Evolutionary conservation across 192 early-diverging fungal species (phyloP).

Genomic region (Entrophospora sp.): DNA sequence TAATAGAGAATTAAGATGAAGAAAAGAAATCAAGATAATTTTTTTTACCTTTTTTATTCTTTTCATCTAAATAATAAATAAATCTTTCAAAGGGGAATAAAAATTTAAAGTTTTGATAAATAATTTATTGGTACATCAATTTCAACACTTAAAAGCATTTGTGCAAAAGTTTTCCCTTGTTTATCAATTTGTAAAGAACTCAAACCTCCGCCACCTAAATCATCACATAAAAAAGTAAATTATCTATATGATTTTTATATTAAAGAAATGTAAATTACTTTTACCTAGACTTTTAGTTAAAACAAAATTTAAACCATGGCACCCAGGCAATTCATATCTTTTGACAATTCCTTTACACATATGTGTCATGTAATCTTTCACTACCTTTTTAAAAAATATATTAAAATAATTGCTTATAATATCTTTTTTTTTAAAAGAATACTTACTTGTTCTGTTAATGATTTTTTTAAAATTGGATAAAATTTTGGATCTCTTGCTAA

Average conservation of each 20-base stretch:
- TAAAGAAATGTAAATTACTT: slow-evolving; percentile 8
- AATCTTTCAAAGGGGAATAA: too few relatives aligned
- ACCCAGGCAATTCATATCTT: slow-evolving; percentile 50
- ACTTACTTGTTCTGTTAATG: slow-evolving; percentile 36
- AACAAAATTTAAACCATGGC: slow-evolving; percentile 53
- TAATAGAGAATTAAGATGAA: too few relatives aligned
- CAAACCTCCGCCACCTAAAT: slow-evolving; percentile 48
- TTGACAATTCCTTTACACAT: slow-evolving; percentile 50
- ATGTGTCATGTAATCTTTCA: slow-evolving; percentile 48
- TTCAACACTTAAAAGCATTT: slow-evolving; percentile 46
- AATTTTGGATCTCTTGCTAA: slow-evolving; percentile 50
- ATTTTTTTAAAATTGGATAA: slow-evolving; percentile 42
- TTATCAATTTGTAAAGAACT: slow-evolving; percentile 51
- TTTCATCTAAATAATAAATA: too few relatives aligned
- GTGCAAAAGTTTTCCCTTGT: slow-evolving; percentile 61
- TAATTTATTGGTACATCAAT: slow-evolving; percentile 42
- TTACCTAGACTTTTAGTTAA: slow-evolving; percentile 48
- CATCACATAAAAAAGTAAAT: neutral
- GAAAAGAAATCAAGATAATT: too few relatives aligned
- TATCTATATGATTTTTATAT: neutral
- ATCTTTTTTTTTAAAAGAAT: neutral
- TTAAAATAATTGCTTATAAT: neutral
- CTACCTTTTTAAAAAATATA: slow-evolving; percentile 20
- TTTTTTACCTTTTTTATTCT: too few relatives aligned
- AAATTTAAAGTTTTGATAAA: slow-evolving; percentile 26